A percentile compares a stretch with the other conserved stretches of the same genome.
These are phyloP conservation scores for Candida peoriensis DNA, from an alignment of 805 yeast species.

Conservation along the genomic window DNA sequence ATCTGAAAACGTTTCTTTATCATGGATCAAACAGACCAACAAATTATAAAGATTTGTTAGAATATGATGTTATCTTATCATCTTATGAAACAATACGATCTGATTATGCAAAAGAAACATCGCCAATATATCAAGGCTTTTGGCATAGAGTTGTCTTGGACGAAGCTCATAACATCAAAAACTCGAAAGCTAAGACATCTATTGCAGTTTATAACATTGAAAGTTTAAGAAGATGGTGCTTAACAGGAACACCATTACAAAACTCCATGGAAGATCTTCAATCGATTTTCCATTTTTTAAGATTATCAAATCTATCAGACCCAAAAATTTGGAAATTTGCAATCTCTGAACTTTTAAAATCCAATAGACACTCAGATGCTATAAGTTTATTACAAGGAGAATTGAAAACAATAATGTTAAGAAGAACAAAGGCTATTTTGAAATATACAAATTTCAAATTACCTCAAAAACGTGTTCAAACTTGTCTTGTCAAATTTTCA, in stretches of 20 bases:
- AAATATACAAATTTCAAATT: slow-evolving; percentile 15
- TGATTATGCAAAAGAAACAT: slow-evolving; percentile 25
- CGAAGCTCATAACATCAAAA: slow-evolving; percentile 62
- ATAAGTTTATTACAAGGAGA: slow-evolving; percentile 22
- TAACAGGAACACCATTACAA: slow-evolving; percentile 65
- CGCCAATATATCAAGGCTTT: slow-evolving; percentile 24
- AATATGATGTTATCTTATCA: slow-evolving; percentile 61
- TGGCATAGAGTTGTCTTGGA: slow-evolving; percentile 55
- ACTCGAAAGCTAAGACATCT: slow-evolving; percentile 40
- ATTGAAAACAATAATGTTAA: slow-evolving; percentile 34
- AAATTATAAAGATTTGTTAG: slow-evolving; percentile 33
- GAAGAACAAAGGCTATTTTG: slow-evolving; percentile 40
- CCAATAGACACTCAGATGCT: slow-evolving; percentile 36
- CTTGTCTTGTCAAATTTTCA: slow-evolving; percentile 20
- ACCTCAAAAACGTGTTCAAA: slow-evolving; percentile 18
- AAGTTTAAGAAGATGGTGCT: slow-evolving; percentile 46
- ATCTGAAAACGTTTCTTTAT: slow-evolving; percentile 43
- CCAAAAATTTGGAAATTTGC: slow-evolving; percentile 25
- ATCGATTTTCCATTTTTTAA: slow-evolving; percentile 41
- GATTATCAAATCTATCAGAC: slow-evolving; percentile 27
- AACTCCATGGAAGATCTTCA: slow-evolving; percentile 49
- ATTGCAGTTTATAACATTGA: slow-evolving; percentile 39
- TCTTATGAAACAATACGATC: slow-evolving; percentile 56
- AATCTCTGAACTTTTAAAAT: slow-evolving; percentile 32
- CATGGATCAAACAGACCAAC: slow-evolving; percentile 41